Conservation (phyloP, 2,329 filamentous ascomycete species). For the Alternaria panax region DNA sequence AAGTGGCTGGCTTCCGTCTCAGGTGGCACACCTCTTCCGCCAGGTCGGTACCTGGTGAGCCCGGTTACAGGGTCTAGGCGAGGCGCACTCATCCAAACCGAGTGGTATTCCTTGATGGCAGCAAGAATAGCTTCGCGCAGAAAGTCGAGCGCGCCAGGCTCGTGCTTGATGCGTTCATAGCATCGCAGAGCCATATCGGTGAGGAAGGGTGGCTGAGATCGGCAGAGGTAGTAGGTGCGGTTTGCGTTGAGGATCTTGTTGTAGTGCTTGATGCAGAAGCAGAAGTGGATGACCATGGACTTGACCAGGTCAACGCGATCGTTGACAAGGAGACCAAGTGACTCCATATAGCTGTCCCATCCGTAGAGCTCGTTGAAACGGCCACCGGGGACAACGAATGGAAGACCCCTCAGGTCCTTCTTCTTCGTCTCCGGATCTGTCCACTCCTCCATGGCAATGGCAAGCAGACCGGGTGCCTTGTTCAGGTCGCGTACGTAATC, state of each 20-base stretch:
- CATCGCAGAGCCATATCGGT: constrained; percentile 97
- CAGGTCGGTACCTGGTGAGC: constrained; percentile 83
- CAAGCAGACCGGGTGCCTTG: constrained; percentile 84
- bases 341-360: constrained; percentile 99
- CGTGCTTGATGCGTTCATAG: constrained; percentile 90
- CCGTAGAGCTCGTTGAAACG: constrained; percentile 98
- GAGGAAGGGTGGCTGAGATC: constrained; percentile 94
- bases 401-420: constrained; percentile 77
- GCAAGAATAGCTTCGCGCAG: constrained; percentile 80
- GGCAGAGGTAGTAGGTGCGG: constrained; percentile 90
- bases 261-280: constrained; percentile 98
- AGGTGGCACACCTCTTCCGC: constrained; percentile 84
- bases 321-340: constrained; percentile 84
- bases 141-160: constrained; percentile 81
- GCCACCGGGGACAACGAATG: constrained; percentile 96
- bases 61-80: constrained; percentile 79
- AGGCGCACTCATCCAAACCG: constrained; percentile 78
- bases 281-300: constrained; percentile 94
- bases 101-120: constrained; percentile 96
- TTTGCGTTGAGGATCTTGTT: constrained; percentile 98
- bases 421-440: constrained; percentile 71
- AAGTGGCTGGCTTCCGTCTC: constrained; percentile 92
- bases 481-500: constrained; percentile 86
- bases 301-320: constrained; percentile 88
- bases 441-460: constrained; percentile 84